Percentiles rank a stretch among this genome's conserved stretches.
phyloP scores from a whole-genome alignment of 768 basidiomycete genomes.

The Megacollybia marginata region DNA sequence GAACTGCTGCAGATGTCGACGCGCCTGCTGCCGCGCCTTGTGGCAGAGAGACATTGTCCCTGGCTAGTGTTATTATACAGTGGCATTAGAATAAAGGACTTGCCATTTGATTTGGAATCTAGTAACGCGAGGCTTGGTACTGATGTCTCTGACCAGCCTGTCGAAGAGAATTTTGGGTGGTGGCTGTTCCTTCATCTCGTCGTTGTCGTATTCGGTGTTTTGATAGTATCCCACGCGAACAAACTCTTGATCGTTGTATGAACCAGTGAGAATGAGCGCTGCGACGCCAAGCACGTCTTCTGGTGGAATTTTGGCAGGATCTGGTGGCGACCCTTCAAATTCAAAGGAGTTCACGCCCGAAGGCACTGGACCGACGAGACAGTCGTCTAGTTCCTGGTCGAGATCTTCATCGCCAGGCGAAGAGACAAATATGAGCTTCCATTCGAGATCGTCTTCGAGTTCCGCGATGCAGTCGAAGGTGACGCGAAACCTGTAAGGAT shows the following conservation, averaged over 20 bases:
- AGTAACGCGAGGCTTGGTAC: slow-evolving; percentile 88
- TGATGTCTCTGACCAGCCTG: slow-evolving; percentile 79
- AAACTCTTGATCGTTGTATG: slow-evolving; percentile 95
- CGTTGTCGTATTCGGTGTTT: slow-evolving; percentile 96
- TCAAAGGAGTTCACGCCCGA: slow-evolving; percentile 97
- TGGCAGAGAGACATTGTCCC: slow-evolving; percentile 37
- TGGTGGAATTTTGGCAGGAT: slow-evolving; percentile 75
- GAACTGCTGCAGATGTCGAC: slow-evolving; percentile 45
- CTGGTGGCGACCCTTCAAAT: slow-evolving; percentile 83
- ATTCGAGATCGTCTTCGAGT: slow-evolving; percentile 92
- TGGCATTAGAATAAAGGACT: slow-evolving; percentile 15
- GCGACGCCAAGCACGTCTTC: slow-evolving; percentile 95
- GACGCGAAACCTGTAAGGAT: slow-evolving; percentile 88
- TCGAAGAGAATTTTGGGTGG: slow-evolving; percentile 70
- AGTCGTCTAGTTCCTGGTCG: slow-evolving; percentile 97
- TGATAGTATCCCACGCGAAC: slow-evolving; percentile 99
- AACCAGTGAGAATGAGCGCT: slow-evolving; percentile 93
- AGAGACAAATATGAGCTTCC: slow-evolving; percentile 96
- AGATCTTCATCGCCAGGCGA: slow-evolving; percentile 85
- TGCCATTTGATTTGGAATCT: slow-evolving; percentile 86
- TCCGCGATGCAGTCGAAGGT: slow-evolving; percentile 96
- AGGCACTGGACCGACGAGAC: slow-evolving; percentile 95
- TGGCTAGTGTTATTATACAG: slow-evolving; percentile 6
- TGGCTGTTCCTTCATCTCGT: slow-evolving; percentile 77
- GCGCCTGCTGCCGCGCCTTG: slow-evolving; percentile 33